Evolutionary conservation across 805 yeast species (phyloP).

Genomic region (Metschnikowia picachoensis): DNA sequence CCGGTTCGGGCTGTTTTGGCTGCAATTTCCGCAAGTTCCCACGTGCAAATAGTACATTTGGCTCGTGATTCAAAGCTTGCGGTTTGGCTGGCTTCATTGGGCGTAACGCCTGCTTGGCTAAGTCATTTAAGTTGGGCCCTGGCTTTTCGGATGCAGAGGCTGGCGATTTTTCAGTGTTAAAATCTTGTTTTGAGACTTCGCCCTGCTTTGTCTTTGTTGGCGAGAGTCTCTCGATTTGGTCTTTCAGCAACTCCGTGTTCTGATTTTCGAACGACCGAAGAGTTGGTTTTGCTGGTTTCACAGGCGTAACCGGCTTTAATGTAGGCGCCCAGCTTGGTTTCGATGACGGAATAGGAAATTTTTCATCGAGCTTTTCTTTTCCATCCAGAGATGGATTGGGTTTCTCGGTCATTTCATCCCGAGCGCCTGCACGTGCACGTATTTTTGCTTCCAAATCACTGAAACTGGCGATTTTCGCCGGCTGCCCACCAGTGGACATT

Average conservation of each 20-base stretch:
- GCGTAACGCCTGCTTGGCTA: slow-evolving; percentile 3
- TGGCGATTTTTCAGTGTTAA: background rate
- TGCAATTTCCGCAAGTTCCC: slow-evolving; percentile 6
- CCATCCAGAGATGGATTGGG: background rate
- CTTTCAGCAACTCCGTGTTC: slow-evolving; percentile 8
- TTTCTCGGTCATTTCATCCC: background rate
- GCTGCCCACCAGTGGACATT: background rate
- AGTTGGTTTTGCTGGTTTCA: slow-evolving; percentile 19
- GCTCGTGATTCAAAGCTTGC: slow-evolving; percentile 3
- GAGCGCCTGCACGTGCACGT: background rate
- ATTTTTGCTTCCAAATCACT: slow-evolving; percentile 1
- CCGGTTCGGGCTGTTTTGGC: slow-evolving; percentile 2
- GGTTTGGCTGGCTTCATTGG: slow-evolving; percentile 15
- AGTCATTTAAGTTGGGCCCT: background rate
- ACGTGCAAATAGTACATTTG: slow-evolving; percentile 10
- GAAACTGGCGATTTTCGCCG: background rate
- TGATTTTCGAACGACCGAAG: slow-evolving; percentile 4
- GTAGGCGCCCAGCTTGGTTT: background rate
- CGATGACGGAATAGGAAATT: background rate
- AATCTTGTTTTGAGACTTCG: background rate
- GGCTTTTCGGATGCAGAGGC: background rate
- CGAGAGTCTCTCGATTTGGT: slow-evolving; percentile 8
- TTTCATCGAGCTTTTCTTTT: background rate
- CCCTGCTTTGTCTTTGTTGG: slow-evolving; percentile 8
- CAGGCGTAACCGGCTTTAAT: slow-evolving; percentile 8